Percentiles rank a stretch among this genome's conserved stretches.
phyloP scores from a whole-genome alignment of 345 rosid genomes.

The Ricinus communis region DNA sequence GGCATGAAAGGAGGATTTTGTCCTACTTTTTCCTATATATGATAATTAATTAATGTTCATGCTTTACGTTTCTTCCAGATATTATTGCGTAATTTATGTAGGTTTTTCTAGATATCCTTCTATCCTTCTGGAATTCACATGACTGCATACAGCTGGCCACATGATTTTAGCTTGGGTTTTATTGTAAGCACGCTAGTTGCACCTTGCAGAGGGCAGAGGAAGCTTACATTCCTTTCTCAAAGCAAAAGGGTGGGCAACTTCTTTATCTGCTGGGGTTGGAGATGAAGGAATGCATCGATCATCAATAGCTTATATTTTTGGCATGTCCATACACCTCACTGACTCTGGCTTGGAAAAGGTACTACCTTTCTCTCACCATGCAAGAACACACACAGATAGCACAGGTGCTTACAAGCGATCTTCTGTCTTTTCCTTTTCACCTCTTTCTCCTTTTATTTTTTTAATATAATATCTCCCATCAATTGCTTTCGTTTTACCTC shows the following conservation, averaged over 20 bases:
- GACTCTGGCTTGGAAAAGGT: conserved; percentile 94
- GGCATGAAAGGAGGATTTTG: background rate
- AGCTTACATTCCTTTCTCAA: conserved; percentile 83
- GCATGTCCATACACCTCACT: conserved; percentile 84
- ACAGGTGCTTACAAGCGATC: background rate
- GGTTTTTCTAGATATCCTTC: background rate
- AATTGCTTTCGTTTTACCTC: background rate
- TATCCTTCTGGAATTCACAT: background rate
- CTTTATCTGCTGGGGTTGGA: conserved; percentile 89
- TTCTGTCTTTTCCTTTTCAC: background rate
- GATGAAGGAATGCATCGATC: conserved; percentile 90
- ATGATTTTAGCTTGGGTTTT: conserved; percentile 15
- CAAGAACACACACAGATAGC: background rate
- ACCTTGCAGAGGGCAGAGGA: conserved; percentile 89
- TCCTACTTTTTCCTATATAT: background rate
- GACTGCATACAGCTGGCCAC: conserved; percentile 1
- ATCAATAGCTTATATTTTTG: conserved; percentile 78
- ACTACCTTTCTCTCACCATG: background rate
- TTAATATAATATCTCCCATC: background rate
- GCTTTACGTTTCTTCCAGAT: conserved; percentile 1
- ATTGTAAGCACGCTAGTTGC: conserved; percentile 19
- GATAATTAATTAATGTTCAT: background rate
- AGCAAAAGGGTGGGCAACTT: conserved; percentile 82
- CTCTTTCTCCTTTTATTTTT: background rate
- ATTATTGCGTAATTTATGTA: background rate